Evolutionary conservation across 2,329 filamentous ascomycete genomes (phyloP).

Genomic region (Hirsutella minnesotensis): DNA sequence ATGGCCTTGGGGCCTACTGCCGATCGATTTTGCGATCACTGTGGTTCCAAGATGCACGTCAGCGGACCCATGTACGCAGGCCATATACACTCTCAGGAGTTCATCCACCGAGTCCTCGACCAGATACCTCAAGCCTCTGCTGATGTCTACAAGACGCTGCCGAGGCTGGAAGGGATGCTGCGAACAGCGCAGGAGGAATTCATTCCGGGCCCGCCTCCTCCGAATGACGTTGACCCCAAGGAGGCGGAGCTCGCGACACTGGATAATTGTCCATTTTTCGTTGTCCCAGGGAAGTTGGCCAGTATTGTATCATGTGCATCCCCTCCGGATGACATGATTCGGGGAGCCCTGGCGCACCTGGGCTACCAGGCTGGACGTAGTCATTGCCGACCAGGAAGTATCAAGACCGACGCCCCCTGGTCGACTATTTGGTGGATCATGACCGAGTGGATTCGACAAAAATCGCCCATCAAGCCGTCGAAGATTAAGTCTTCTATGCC

Average conservation of each 20-base stretch:
- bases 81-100: slow-evolving; percentile 71
- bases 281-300: slow-evolving; percentile 63
- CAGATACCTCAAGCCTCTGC: slow-evolving; percentile 56
- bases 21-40: slow-evolving; percentile 64
- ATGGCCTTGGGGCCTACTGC: slow-evolving; percentile 60
- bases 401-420: slow-evolving; percentile 94
- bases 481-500: slow-evolving; percentile 58
- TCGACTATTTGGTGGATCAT: slow-evolving; percentile 83
- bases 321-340: slow-evolving; percentile 65
- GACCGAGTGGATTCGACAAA: slow-evolving; percentile 80
- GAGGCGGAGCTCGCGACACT: slow-evolving; percentile 46
- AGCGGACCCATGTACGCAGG: slow-evolving; percentile 93
- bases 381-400: slow-evolving; percentile 78
- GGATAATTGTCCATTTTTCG: slow-evolving; percentile 76
- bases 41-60: slow-evolving; percentile 74
- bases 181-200: slow-evolving; percentile 74
- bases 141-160: slow-evolving; percentile 65
- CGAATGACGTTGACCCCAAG: slow-evolving; percentile 25
- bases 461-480: slow-evolving; percentile 62
- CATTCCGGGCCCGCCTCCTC: slow-evolving; percentile 24
- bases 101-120: slow-evolving; percentile 67
- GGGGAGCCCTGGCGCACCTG: slow-evolving; percentile 68
- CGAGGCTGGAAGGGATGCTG: slow-evolving; percentile 83
- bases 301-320: slow-evolving; percentile 70
- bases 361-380: slow-evolving; percentile 78